A percentile compares a stretch with the other conserved stretches of the same genome.
Evolutionary conservation across 352 stramenopile species (phyloP).

Genomic region (Discostella stelligera): DNA sequence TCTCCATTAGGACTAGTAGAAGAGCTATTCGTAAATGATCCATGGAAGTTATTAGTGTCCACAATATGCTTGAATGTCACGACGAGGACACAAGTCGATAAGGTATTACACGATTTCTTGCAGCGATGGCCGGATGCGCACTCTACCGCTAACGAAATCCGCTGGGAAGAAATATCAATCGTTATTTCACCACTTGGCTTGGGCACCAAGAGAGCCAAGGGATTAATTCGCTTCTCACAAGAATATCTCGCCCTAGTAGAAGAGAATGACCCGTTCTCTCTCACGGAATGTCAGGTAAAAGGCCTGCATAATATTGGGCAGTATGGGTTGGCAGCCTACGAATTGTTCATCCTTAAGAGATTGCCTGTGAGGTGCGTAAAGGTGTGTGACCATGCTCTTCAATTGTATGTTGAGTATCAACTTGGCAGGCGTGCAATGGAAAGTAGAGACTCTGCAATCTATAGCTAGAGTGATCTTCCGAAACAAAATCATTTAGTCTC

Average conservation of each 20-base stretch:
- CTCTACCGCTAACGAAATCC: constrained; percentile 14
- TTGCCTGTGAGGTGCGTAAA: constrained; percentile 16
- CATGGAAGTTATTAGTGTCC: constrained; percentile 65
- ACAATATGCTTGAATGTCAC: constrained; percentile 72
- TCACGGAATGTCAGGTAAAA: constrained; percentile 52
- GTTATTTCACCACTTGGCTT: constrained; percentile 50
- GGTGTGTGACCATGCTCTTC: constrained; percentile 47
- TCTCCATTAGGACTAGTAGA: constrained; percentile 72
- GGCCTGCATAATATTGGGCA: constrained; percentile 53
- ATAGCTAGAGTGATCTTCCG: no score
- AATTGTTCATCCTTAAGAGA: constrained; percentile 56
- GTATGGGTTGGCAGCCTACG: constrained; percentile 59
- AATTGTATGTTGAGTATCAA: constrained; percentile 48
- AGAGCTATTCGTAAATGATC: constrained; percentile 67
- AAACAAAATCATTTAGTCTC: no score
- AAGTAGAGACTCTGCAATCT: no score
- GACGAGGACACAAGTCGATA: constrained; percentile 57
- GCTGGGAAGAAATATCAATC: constrained; percentile 37
- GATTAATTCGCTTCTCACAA: constrained; percentile 52
- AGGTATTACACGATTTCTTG: constrained; percentile 52
- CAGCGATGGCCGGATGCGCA: constrained; percentile 54
- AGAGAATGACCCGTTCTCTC: constrained; percentile 29
- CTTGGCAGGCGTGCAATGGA: constrained; percentile 9
- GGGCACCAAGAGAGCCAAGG: constrained; percentile 34
- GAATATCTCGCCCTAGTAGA: constrained; percentile 49